Evolutionary conservation across 2,329 filamentous ascomycete genomes (phyloP).

Genomic region (Botrytis medusae): DNA sequence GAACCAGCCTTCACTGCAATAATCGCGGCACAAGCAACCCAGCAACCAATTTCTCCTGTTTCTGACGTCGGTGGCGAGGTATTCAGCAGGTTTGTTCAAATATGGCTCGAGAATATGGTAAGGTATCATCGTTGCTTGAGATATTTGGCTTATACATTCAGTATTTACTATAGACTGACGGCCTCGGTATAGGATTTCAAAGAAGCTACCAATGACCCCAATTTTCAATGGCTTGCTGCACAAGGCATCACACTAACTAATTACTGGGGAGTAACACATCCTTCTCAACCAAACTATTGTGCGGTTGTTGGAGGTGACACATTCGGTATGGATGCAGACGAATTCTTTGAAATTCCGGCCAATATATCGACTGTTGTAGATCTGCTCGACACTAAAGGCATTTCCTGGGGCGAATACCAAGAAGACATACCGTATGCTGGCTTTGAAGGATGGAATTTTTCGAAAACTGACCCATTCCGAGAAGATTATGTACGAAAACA

Average conservation of each 20-base stretch:
- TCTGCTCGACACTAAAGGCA: constrained; percentile 47
- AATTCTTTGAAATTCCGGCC: constrained; percentile 46
- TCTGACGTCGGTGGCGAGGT: constrained; percentile 52
- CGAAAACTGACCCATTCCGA: constrained; percentile 53
- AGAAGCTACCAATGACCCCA: constrained; percentile 40
- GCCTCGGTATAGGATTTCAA: constrained; percentile 19
- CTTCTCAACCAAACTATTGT: constrained; percentile 62
- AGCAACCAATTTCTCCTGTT: constrained; percentile 46
- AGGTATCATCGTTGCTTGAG: background rate
- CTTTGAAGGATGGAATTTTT: constrained; percentile 48
- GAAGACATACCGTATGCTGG: constrained; percentile 54
- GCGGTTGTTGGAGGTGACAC: constrained; percentile 58
- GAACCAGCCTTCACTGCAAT: constrained; percentile 37
- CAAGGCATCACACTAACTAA: constrained; percentile 57
- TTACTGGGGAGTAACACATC: constrained; percentile 56
- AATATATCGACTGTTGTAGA: constrained; percentile 51
- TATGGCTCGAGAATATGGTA: constrained; percentile 60
- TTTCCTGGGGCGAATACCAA: constrained; percentile 55
- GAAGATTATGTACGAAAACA: constrained; percentile 67
- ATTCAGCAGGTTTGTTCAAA: constrained; percentile 60
- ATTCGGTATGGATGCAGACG: constrained; percentile 56
- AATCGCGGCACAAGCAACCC: constrained; percentile 46
- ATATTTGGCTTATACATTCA: background rate
- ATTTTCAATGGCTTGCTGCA: constrained; percentile 50
- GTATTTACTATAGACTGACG: background rate